phyloP scores from a whole-genome alignment of 108 stramenopile species.

The Schizochytrium sp. region DNA sequence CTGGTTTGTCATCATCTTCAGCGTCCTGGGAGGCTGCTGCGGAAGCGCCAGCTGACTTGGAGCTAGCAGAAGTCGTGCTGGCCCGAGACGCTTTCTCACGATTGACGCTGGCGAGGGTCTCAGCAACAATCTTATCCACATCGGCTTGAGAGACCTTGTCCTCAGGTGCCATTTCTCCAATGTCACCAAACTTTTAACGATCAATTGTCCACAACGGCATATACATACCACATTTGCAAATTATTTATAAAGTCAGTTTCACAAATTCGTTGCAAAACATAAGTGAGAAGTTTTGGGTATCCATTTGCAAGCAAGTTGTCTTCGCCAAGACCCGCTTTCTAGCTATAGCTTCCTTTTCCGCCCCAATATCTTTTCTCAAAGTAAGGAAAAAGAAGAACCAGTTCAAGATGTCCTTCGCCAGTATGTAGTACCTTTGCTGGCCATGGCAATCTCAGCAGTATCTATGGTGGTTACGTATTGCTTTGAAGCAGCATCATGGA shows the following conservation, averaged over 20 bases:
- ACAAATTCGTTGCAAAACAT: background rate
- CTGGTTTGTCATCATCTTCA: background rate
- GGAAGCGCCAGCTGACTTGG: background rate
- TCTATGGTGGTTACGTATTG: too few species aligned
- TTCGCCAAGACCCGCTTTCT: background rate
- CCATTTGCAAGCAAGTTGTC: background rate
- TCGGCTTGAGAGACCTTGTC: constrained; percentile 44
- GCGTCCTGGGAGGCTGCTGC: background rate
- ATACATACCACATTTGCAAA: background rate
- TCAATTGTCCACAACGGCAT: background rate
- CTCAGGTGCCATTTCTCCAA: constrained; percentile 20
- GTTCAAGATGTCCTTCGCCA: too few species aligned
- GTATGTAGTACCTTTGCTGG: too few species aligned
- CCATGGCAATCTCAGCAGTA: too few species aligned
- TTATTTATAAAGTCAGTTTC: background rate
- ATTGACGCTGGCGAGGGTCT: constrained; percentile 12
- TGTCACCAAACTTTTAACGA: background rate
- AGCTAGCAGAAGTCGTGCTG: background rate
- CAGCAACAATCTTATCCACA: constrained; percentile 35
- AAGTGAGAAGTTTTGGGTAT: background rate
- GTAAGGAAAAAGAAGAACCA: too few species aligned
- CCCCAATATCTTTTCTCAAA: too few species aligned
- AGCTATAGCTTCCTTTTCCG: background rate
- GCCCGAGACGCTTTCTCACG: background rate
- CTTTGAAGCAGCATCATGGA: too few species aligned